A percentile compares a stretch with the other conserved stretches of the same genome.
phyloP scores from a whole-genome alignment of 2,329 filamentous ascomycete genomes.

The Neofusicoccum cordaticola region DNA sequence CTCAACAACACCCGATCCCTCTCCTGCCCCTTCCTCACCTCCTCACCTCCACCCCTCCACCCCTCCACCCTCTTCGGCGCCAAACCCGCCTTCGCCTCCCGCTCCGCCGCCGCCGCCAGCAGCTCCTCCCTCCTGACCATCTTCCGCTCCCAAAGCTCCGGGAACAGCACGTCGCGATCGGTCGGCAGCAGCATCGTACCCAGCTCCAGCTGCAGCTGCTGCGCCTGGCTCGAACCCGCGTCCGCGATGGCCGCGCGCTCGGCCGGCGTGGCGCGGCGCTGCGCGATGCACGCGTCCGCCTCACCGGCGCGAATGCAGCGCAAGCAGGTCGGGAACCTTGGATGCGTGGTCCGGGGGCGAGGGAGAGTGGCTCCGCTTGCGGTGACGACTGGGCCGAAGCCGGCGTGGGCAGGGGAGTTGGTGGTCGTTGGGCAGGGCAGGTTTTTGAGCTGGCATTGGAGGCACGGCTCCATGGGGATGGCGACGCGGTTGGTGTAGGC shows the following conservation, averaged over 20 bases:
- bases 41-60: not conserved
- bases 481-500: constrained; percentile 23
- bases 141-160: not conserved
- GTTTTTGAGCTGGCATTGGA: constrained; percentile 5
- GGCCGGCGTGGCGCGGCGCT: not conserved
- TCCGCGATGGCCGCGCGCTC: not conserved
- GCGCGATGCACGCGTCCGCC: constrained; percentile 3
- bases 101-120: not conserved
- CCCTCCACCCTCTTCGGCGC: not conserved
- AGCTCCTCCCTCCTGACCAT: not conserved
- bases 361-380: not conserved
- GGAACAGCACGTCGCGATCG: not conserved
- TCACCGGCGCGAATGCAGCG: constrained; percentile 13
- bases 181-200: not conserved
- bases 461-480: not conserved
- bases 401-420: not conserved
- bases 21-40: not conserved
- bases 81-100: not conserved
- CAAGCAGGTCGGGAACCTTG: constrained; percentile 2
- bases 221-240: not conserved
- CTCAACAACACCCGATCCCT: not conserved
- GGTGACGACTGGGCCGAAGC: not conserved
- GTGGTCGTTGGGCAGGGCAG: not conserved
- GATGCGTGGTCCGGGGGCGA: not conserved
- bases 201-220: not conserved